These are phyloP conservation scores for Chlamydomonas incerta DNA, from an alignment of 139 green algal species.

Conservation along the genomic window DNA sequence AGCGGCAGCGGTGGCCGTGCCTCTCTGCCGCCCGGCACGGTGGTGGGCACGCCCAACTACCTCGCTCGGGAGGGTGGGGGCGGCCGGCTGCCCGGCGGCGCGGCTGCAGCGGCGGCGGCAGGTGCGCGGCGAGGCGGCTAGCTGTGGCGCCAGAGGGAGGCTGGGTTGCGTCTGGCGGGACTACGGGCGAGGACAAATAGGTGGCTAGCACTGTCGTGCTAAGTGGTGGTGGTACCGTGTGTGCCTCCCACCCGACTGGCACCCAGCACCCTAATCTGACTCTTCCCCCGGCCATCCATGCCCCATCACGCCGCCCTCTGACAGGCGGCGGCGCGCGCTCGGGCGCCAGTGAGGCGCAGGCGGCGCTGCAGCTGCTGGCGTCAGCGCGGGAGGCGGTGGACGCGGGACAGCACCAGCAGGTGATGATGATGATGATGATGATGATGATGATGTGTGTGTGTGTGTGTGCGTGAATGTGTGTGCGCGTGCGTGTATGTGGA, in stretches of 20 bases:
- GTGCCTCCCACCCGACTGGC: no score
- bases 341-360: not conserved
- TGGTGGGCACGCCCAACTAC: conserved; percentile 34
- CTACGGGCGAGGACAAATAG: no score
- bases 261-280: no score
- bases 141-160: not conserved
- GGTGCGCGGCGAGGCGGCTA: not conserved
- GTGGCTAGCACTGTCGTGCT: no score
- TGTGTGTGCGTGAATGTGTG: not conserved
- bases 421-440: not conserved
- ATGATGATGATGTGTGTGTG: not conserved
- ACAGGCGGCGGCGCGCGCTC: not conserved
- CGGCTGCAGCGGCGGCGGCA: not conserved
- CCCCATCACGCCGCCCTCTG: not conserved
- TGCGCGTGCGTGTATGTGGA: no score
- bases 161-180: no score
- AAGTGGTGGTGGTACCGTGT: no score
- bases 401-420: conserved; percentile 10
- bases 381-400: conserved; percentile 20
- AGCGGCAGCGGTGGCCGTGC: no score
- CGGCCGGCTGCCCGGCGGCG: not conserved
- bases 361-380: conserved; percentile 18
- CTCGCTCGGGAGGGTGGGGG: not conserved
- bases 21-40: not conserved
- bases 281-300: no score